Base-by-base conservation (phyloP, 768 basidiomycete species). In the Russula dissimulans region DNA sequence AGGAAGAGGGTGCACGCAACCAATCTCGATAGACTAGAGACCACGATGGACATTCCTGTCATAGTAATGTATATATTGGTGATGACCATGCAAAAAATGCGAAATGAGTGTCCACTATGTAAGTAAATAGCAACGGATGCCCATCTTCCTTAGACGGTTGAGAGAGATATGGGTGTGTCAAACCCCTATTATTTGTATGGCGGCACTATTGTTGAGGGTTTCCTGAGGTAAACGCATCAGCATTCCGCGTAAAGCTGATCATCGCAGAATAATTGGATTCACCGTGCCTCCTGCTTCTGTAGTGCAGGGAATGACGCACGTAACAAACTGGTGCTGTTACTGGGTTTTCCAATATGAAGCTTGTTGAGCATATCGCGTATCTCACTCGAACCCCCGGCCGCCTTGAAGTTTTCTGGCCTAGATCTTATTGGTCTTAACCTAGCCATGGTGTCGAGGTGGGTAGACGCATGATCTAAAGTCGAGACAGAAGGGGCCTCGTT, bases 341-440 rank as follows among this genome's bases (percentile, higher is more conserved):
- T 75, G 58, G 75, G 81, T 71, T 86, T 90, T 26, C 89, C 87
- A 60, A 93, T 88, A 26, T 90, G 90, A n/a, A 93, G 75, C 62
- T 81, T 86, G 62, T 86, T 88, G 63, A 93, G 72, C 54, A 92
- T 86, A 59, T 93, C 91, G 53, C 84, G 78, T 57, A 92, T 89
- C 71, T 93, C 89, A 11, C 78, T 82, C 38, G 85, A 75, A 17
- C 81, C 81, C 57, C 79, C 73, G 10, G 80, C 74, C 17, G 74
- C 69, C 15, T 74, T 74, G 45, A 77, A 76, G 70, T 83, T 82
- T 9, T 69, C 72, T 22, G 82, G 72, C 61, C 79, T 77, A 46
- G 85, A 82, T 53, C 81, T 79, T 29, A 80, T 79, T 58, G 78
- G 81, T 15, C 79, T 73, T 31, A 83, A 69, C 66, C 78, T 73